phyloP scores from a whole-genome alignment of 2,329 filamentous ascomycete species.

The Teratosphaeriaceae sp. region DNA sequence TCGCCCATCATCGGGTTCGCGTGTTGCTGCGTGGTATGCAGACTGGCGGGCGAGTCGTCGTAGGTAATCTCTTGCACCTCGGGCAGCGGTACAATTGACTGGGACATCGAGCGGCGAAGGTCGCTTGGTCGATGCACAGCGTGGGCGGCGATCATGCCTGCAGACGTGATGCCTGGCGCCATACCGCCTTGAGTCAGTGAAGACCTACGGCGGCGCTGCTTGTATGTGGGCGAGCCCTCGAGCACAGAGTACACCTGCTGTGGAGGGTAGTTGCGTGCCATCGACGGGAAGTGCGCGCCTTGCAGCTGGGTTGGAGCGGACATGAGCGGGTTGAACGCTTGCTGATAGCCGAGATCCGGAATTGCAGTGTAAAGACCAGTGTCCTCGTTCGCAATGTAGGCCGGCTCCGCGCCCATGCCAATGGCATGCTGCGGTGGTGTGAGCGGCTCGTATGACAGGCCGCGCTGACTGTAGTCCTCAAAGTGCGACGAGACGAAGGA shows the following conservation, averaged over 20 bases:
- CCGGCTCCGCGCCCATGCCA: slow-evolving; percentile 76
- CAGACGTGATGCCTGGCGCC: slow-evolving; percentile 42
- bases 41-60: slow-evolving; percentile 70
- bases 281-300: slow-evolving; percentile 70
- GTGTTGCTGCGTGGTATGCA: slow-evolving; percentile 68
- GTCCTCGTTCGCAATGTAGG: slow-evolving; percentile 97
- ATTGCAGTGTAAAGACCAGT: slow-evolving; percentile 94
- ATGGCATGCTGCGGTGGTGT: slow-evolving; percentile 91
- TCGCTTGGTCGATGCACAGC: slow-evolving; percentile 77
- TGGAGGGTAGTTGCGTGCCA: slow-evolving; percentile 60
- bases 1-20: slow-evolving; percentile 53
- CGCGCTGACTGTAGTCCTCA: slow-evolving; percentile 95
- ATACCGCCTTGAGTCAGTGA: slow-evolving; percentile 71
- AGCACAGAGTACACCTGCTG: slow-evolving; percentile 87
- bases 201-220: slow-evolving; percentile 88
- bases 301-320: slow-evolving; percentile 81
- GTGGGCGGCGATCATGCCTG: slow-evolving; percentile 44
- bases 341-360: slow-evolving; percentile 73
- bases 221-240: slow-evolving; percentile 97
- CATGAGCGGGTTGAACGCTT: slow-evolving; percentile 79
- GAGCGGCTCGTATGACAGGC: slow-evolving; percentile 92
- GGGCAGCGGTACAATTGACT: slow-evolving; percentile 65
- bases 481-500: slow-evolving; percentile 99
- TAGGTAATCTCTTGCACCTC: slow-evolving; percentile 56
- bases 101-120: slow-evolving; percentile 82